phyloP scores from a whole-genome alignment of 768 basidiomycete species.

The Astraeus odoratus region DNA sequence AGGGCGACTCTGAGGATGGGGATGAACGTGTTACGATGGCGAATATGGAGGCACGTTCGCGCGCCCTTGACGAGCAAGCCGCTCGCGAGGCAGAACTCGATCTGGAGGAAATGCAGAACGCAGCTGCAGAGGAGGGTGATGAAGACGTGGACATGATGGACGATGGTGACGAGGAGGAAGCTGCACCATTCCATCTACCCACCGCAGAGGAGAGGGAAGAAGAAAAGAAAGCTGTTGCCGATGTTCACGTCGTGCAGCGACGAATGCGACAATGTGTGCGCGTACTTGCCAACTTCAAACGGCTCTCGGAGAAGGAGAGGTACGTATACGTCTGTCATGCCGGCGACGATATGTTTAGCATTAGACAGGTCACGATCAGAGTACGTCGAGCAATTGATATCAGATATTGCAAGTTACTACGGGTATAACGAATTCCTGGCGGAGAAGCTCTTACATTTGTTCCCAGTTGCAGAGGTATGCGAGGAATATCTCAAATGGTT shows the following conservation, averaged over 20 bases:
- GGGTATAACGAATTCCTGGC: slow-evolving; percentile 95
- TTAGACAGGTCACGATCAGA: slow-evolving; percentile 73
- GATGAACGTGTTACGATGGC: slow-evolving; percentile 60
- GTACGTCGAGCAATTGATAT: slow-evolving; percentile 79
- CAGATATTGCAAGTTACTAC: slow-evolving; percentile 92
- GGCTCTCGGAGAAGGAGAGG: slow-evolving; percentile 61
- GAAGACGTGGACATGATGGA: slow-evolving; percentile 36
- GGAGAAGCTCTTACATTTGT: slow-evolving; percentile 91
- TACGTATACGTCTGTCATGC: slow-evolving; percentile 6
- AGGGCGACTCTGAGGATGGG: slow-evolving; percentile 39
- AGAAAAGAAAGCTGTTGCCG: slow-evolving; percentile 63
- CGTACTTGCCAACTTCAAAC: slow-evolving; percentile 66
- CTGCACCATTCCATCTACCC: slow-evolving; percentile 53
- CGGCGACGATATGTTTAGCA: slow-evolving; percentile 5
- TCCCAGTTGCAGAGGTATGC: slow-evolving; percentile 86
- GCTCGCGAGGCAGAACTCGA: slow-evolving; percentile 65
- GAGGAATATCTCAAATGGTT: slow-evolving; percentile 4
- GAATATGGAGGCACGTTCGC: slow-evolving; percentile 79
- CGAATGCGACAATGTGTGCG: slow-evolving; percentile 75
- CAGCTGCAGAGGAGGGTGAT: slow-evolving; percentile 40
- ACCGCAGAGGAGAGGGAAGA: slow-evolving; percentile 66
- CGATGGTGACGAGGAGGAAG: slow-evolving; percentile 27
- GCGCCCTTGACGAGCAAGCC: slow-evolving; percentile 64
- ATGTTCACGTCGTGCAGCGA: slow-evolving; percentile 68
- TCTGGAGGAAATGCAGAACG: slow-evolving; percentile 55